Evolutionary conservation across 208 protist species (phyloP).

Genomic region (Trypanosomatidae sp.): DNA sequence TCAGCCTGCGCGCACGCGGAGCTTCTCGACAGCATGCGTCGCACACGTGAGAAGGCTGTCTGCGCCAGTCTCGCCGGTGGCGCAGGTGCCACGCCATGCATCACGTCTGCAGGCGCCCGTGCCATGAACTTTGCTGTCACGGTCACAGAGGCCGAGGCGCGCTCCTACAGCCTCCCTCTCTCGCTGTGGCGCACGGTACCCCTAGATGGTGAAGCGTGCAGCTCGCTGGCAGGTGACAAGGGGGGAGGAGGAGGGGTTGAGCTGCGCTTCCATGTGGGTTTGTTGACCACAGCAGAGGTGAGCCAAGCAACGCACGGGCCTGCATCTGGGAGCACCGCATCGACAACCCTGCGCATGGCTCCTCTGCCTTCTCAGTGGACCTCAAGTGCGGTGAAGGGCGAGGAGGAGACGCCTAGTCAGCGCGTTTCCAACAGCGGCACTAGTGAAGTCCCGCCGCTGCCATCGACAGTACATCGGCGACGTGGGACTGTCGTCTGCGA

Average conservation of each 20-base stretch:
- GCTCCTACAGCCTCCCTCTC: slow-evolving; percentile 16
- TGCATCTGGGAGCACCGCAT: neutral
- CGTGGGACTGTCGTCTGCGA: slow-evolving; percentile 14
- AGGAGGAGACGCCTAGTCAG: neutral
- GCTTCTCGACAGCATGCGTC: slow-evolving; percentile 7
- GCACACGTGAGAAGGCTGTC: slow-evolving; percentile 7
- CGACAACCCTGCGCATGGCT: neutral
- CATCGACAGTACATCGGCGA: slow-evolving; percentile 5
- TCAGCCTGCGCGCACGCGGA: slow-evolving; percentile 9
- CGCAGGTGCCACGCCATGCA: neutral
- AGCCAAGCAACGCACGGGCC: neutral
- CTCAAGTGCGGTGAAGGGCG: neutral
- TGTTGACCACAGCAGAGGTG: no score
- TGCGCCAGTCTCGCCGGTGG: neutral
- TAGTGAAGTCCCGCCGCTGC: neutral
- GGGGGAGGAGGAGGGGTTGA: slow-evolving; percentile 9
- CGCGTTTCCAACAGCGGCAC: neutral
- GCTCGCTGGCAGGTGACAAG: neutral
- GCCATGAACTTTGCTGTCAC: neutral
- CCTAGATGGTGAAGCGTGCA: neutral
- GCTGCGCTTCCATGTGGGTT: slow-evolving; percentile 15
- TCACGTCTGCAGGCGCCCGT: slow-evolving; percentile 1
- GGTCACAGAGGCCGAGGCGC: slow-evolving; percentile 18
- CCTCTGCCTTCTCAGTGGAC: neutral
- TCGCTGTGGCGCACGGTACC: slow-evolving; percentile 14